Evolutionary conservation across 306 rosid species (phyloP).

Genomic region (Pterocarpus santalinus): DNA sequence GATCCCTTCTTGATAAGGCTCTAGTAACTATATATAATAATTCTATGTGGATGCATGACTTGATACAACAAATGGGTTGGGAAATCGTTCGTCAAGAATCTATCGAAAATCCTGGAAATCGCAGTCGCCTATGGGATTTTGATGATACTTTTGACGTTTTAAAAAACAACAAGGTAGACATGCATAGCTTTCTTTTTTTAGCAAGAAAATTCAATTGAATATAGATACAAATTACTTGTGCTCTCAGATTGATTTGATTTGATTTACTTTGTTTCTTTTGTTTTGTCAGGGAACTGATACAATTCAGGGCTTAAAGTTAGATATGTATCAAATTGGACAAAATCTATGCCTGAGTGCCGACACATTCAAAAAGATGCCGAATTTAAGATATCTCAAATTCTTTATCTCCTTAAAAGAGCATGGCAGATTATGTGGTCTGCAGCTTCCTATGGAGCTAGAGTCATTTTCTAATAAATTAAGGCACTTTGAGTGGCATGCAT

Average conservation of each 20-base stretch:
- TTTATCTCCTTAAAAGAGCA: too few relatives aligned
- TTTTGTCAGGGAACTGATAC: slow-evolving; percentile 1
- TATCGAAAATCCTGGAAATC: not conserved
- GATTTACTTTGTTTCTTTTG: not conserved
- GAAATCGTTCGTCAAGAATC: slow-evolving; percentile 31
- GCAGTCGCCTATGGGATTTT: slow-evolving; percentile 10
- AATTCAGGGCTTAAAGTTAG: slow-evolving; percentile 12
- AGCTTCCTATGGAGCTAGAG: not conserved
- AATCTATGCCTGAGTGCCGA: not conserved
- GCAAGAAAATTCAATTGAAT: not conserved
- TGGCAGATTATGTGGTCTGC: not conserved
- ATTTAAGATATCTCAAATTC: not conserved
- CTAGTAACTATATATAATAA: slow-evolving; percentile 21
- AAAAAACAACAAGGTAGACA: slow-evolving; percentile 27
- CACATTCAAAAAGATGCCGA: slow-evolving; percentile 10
- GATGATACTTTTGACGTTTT: slow-evolving; percentile 26
- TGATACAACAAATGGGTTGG: slow-evolving; percentile 46
- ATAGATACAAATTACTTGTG: too few relatives aligned
- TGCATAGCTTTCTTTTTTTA: not conserved
- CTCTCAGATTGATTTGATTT: not conserved
- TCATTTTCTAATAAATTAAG: not conserved
- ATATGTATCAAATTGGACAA: not conserved
- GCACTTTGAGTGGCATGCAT: slow-evolving; percentile 38
- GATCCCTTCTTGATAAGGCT: slow-evolving; percentile 35
- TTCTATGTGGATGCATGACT: slow-evolving; percentile 47